Evolutionary conservation across 306 rosid species (phyloP).

Genomic region (Canavalia ensiformis): DNA sequence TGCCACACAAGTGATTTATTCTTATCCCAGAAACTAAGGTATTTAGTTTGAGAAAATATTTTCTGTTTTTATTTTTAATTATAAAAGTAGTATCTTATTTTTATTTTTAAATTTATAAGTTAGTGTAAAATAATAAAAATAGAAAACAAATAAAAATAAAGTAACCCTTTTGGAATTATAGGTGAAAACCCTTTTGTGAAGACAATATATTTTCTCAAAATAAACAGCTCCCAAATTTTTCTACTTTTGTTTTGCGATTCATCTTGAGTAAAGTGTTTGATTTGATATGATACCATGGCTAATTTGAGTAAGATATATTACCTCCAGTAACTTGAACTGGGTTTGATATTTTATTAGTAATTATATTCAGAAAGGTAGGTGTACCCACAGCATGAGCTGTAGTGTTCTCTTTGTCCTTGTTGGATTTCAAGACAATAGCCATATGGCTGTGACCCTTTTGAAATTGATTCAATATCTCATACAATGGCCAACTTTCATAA

Average conservation of each 20-base stretch:
- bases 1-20: slow-evolving; percentile 1
- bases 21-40: neutral
- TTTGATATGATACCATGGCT: neutral
- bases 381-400: slow-evolving; percentile 39
- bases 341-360: slow-evolving; percentile 42
- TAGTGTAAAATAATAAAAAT: neutral
- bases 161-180: too few relatives aligned
- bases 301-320: slow-evolving; percentile 35
- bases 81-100: neutral
- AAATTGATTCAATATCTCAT: slow-evolving; percentile 78
- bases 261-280: neutral
- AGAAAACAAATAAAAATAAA: too few relatives aligned
- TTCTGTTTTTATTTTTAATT: neutral
- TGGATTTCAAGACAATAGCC: slow-evolving; percentile 74
- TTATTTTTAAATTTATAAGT: neutral
- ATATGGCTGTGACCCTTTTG: slow-evolving; percentile 83
- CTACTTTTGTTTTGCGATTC: neutral
- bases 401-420: slow-evolving; percentile 38
- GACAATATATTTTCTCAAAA: too few relatives aligned
- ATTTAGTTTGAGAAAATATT: neutral
- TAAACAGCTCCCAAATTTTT: neutral
- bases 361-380: slow-evolving; percentile 35
- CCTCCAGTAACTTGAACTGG: slow-evolving; percentile 47
- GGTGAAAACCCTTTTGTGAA: too few relatives aligned
- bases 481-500: slow-evolving; percentile 75